phyloP scores from a whole-genome alignment of 2,329 filamentous ascomycete genomes.

The Colletotrichum melonis region DNA sequence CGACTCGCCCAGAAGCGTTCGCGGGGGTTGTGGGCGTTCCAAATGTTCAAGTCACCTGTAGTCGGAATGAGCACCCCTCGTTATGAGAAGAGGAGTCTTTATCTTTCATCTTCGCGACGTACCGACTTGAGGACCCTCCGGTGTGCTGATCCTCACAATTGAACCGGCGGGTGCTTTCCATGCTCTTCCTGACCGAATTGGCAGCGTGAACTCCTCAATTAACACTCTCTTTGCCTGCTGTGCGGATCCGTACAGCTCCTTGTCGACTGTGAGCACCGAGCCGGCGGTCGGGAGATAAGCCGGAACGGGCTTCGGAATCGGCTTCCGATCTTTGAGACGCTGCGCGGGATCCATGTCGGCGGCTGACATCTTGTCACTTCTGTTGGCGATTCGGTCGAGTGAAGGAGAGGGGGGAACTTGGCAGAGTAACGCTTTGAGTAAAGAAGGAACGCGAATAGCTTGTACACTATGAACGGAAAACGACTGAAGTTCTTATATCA shows the following conservation, averaged over 20 bases:
- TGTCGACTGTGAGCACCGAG: slow-evolving; percentile 57
- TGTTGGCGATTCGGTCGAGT: slow-evolving; percentile 3
- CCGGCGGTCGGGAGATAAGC: slow-evolving; percentile 58
- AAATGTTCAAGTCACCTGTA: slow-evolving; percentile 83
- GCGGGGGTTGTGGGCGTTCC: slow-evolving; percentile 80
- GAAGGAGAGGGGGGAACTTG: slow-evolving; percentile 16
- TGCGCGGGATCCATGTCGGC: slow-evolving; percentile 33
- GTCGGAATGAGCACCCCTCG: background rate
- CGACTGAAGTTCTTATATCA: slow-evolving; percentile 14
- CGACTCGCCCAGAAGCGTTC: slow-evolving; percentile 86
- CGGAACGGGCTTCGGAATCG: slow-evolving; percentile 59
- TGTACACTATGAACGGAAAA: background rate
- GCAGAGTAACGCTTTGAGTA: slow-evolving; percentile 5
- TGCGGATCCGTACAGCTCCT: slow-evolving; percentile 69
- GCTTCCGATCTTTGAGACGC: slow-evolving; percentile 55
- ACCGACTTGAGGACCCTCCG: slow-evolving; percentile 80
- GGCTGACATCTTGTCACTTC: background rate
- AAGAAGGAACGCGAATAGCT: background rate
- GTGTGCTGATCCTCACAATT: slow-evolving; percentile 80
- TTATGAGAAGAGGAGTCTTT: too few species aligned
- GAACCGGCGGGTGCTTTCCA: slow-evolving; percentile 77
- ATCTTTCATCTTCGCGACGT: slow-evolving; percentile 31
- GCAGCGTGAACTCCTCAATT: slow-evolving; percentile 69
- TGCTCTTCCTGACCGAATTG: slow-evolving; percentile 78
- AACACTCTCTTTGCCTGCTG: slow-evolving; percentile 57